Conservation (phyloP, 495 filamentous ascomycete genomes). For the Saxispiralis lemnorum region DNA sequence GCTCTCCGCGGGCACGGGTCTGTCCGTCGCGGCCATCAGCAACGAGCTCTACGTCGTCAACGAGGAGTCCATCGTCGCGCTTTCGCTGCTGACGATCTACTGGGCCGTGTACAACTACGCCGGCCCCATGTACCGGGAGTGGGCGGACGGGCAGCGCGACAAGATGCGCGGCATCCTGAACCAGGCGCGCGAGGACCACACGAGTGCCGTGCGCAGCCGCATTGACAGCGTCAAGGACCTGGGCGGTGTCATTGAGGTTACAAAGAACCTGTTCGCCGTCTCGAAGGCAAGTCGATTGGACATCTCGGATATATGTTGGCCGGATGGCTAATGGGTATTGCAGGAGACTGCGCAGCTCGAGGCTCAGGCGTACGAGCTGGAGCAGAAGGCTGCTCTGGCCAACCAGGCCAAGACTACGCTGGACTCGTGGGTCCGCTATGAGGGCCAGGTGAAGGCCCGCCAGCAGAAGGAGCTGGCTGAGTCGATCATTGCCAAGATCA, state of each 20-base stretch:
- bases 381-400: constrained; percentile 80
- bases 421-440: constrained; percentile 96
- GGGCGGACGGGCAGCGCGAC: constrained; percentile 68
- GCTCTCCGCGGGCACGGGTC: constrained; percentile 77
- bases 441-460: constrained; percentile 93
- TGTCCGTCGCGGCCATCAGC: constrained; percentile 85
- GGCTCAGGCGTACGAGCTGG: constrained; percentile 86
- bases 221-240: constrained; percentile 89
- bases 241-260: constrained; percentile 81
- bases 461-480: constrained; percentile 93
- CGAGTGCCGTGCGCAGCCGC: constrained; percentile 76
- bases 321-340: constrained; percentile 9
- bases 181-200: constrained; percentile 82
- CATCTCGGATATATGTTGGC: background rate
- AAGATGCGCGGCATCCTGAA: constrained; percentile 90
- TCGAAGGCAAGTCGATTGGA: constrained; percentile 54
- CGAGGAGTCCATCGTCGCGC: constrained; percentile 83
- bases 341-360: constrained; percentile 95
- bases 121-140: constrained; percentile 78
- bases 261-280: constrained; percentile 89
- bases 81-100: constrained; percentile 82
- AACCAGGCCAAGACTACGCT: constrained; percentile 85
- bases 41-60: constrained; percentile 99
- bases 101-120: constrained; percentile 74
- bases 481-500: constrained; percentile 81